These are phyloP conservation scores for Jaminaea rosea DNA, from an alignment of 1,284 basidiomycete species.

Conservation along the genomic window DNA sequence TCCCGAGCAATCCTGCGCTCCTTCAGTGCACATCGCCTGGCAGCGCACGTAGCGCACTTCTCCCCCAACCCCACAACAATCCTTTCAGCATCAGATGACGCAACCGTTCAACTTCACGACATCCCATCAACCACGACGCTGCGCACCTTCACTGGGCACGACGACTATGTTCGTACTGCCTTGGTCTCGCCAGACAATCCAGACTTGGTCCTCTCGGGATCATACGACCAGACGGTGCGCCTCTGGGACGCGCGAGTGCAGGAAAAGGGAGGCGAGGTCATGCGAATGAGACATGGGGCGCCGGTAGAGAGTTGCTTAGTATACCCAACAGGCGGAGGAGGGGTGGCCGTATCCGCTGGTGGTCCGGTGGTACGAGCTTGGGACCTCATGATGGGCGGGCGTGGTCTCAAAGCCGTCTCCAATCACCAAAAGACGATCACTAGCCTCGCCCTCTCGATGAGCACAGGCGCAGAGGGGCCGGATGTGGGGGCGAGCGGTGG, in stretches of 20 bases:
- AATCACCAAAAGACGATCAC: conserved; percentile 99
- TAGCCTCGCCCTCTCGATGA: conserved; percentile 52
- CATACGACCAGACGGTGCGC: conserved; percentile 84
- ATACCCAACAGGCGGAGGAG: conserved; percentile 68
- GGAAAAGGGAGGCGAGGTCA: conserved; percentile 33
- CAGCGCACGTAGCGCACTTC: conserved; percentile 88
- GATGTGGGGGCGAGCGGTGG: conserved; percentile 51
- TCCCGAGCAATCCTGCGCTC: conserved; percentile 88
- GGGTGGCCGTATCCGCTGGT: conserved; percentile 72
- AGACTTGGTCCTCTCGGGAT: conserved; percentile 77
- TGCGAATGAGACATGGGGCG: conserved; percentile 47
- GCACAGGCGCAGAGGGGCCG: conserved; percentile 30
- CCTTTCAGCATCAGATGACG: conserved; percentile 91
- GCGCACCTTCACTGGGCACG: conserved; percentile 70
- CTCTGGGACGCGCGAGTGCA: conserved; percentile 69
- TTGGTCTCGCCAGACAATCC: conserved; percentile 74
- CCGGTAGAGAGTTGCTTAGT: conserved; percentile 92
- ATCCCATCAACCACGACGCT: conserved; percentile 77
- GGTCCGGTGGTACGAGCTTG: conserved; percentile 89
- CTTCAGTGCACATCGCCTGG: conserved; percentile 84
- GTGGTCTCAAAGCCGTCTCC: conserved; percentile 47
- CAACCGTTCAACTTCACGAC: conserved; percentile 88
- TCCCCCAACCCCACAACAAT: conserved; percentile 73
- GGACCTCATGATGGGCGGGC: conserved; percentile 87
- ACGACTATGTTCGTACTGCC: conserved; percentile 91